A percentile compares a stretch with the other conserved stretches of the same genome.
Evolutionary conservation across 331 rosid genomes (phyloP).

Genomic region (Phaseolus coccineus): DNA sequence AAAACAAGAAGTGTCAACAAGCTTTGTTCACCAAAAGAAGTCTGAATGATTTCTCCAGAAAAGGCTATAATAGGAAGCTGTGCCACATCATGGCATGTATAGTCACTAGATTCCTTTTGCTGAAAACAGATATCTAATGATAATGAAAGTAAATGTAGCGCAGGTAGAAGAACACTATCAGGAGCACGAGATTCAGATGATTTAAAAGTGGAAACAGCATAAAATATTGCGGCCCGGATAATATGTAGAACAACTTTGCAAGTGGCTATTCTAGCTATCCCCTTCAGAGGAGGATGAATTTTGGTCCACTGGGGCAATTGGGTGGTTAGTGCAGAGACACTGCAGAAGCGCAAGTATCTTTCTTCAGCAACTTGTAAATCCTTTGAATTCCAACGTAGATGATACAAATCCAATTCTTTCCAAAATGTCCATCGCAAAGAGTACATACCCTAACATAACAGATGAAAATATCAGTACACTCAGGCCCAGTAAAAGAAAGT

Average conservation of each 20-base stretch:
- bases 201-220: conserved; percentile 76
- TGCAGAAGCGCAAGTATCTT: conserved; percentile 82
- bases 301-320: conserved; percentile 90
- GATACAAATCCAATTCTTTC: conserved; percentile 92
- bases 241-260: conserved; percentile 83
- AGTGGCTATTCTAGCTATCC: conserved; percentile 83
- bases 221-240: conserved; percentile 83
- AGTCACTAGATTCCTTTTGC: conserved; percentile 60
- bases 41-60: conserved; percentile 66
- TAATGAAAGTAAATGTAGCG: conserved; percentile 86
- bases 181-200: conserved; percentile 85
- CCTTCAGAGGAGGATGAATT: conserved; percentile 77
- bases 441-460: conserved; percentile 79
- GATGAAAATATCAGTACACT: conserved; percentile 32
- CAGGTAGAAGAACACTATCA: conserved; percentile 78
- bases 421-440: conserved; percentile 84
- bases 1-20: conserved; percentile 88
- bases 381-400: conserved; percentile 95
- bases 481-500: conserved; percentile 32
- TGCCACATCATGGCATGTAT: conserved; percentile 49
- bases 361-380: conserved; percentile 96
- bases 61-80: conserved; percentile 73
- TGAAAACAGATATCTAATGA: conserved; percentile 80
- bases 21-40: conserved; percentile 70
- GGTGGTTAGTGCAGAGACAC: conserved; percentile 66